Percentiles rank a stretch among this genome's conserved stretches.
Evolutionary conservation across 441 rosid genomes (phyloP).

Genomic region (Brassica hybrid): DNA sequence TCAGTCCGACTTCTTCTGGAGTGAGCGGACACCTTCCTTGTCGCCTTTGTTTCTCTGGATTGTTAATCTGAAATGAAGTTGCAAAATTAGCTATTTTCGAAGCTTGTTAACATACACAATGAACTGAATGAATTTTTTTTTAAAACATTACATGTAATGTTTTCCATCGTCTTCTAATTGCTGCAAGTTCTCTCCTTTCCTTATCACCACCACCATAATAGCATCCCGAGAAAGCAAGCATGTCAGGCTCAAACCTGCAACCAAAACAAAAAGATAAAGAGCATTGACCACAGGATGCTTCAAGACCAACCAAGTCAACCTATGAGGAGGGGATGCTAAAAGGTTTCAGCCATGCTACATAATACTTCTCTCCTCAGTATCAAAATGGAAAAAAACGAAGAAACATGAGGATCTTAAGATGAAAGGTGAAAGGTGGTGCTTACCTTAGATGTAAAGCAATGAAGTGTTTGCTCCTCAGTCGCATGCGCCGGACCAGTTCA

Average conservation of each 20-base stretch:
- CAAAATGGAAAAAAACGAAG: too few species aligned
- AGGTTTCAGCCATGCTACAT: too few species aligned
- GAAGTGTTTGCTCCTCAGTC: constrained; percentile 38
- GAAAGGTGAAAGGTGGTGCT: constrained; percentile 6
- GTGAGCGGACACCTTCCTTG: constrained; percentile 99
- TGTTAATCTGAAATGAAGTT: constrained; percentile 56
- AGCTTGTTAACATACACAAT: constrained; percentile 14
- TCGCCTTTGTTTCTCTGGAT: constrained; percentile 94
- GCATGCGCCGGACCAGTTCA: constrained; percentile 72
- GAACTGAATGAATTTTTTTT: neutral
- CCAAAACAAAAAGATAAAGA: constrained; percentile 17
- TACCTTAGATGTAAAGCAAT: constrained; percentile 93
- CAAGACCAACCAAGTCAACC: too few species aligned
- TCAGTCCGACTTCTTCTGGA: constrained; percentile 95
- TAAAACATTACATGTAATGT: constrained; percentile 70
- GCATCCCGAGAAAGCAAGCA: constrained; percentile 97
- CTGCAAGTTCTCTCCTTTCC: constrained; percentile 83
- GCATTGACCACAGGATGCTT: too few species aligned
- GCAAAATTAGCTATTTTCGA: constrained; percentile 11
- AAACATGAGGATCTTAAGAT: too few species aligned
- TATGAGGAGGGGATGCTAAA: too few species aligned
- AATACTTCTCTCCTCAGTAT: too few species aligned
- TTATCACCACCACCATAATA: constrained; percentile 92
- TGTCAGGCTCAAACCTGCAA: constrained; percentile 97
- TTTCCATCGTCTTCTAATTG: constrained; percentile 91